Base-by-base conservation (phyloP, 345 rosid species). In the Eucalyptus viminalis region DNA sequence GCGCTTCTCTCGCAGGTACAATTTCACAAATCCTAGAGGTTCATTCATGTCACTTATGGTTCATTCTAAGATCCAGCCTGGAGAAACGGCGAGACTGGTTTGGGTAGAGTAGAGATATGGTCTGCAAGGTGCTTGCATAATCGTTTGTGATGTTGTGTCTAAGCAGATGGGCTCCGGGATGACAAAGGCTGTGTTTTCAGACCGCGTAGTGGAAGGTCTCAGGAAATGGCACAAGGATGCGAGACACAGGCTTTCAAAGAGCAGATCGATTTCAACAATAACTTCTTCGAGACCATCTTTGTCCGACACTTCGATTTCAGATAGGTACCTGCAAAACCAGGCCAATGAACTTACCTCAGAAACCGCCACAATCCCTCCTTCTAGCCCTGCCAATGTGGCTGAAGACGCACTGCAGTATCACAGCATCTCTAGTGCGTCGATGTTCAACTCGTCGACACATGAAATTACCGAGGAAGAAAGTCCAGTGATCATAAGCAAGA, bases 1-100 rank as follows among this genome's bases (percentile, higher is more conserved):
- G 92, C 91, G 40, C 89, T 90, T 9, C 90, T 91, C 88, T 86
- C 91, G 6, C 92, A 87, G 92, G 91, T 90, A 90, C 24, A 86
- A 86, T 40, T n/a, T 51, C 62, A 31, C 60, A 16, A 43, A 49
- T 50, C 29, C 45, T 49, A 49, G 14, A 34, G 44, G 11, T 27
- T 86, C 29, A 86, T 49, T 49, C 44, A 49, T 15, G 40, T 51
- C 27, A 14, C 87, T 31, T 19, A 7, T n/a, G 60, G 54, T 25
- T 9, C 60, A 86, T 27, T n/a, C 44, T 51, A 51, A 6, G 87
- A n/a, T 86, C 17, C 87, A n/a, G 44, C 37, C 29, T 51, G 53
- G 25, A 31, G 56, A 86, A 51, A 49, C 6, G 34, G 19, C 65
- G 29, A 9, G 31, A 34, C 19, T 86, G 87, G 53, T 86, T 31